Base-by-base conservation (phyloP, 1,284 basidiomycete genomes). In the Apiotrichum montevideense region DNA sequence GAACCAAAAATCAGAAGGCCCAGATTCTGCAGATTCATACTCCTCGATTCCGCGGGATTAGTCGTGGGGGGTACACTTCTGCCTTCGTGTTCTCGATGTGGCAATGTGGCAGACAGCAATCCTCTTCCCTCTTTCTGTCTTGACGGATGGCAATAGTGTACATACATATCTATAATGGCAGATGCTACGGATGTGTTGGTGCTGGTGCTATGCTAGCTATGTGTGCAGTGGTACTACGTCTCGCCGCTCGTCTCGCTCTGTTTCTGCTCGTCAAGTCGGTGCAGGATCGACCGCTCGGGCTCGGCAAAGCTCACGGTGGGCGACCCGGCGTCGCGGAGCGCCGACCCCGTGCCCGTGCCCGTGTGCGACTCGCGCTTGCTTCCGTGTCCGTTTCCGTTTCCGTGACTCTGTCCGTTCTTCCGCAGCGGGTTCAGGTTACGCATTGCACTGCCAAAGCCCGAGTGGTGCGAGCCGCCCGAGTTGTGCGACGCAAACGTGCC, bases 401-500 rank as follows among this genome's bases (percentile, higher is more conserved):
- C 10, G 41, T 10, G 41, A 14, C 41, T 8, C 10, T 42, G n/a
- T 14, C 41, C 10, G 11, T 42, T 42, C 10, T 11, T 9, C 9
- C 8, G 11, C 14, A 8, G 41, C n/a, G 41, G 10, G 11, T 11
- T n/a, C 6, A 55, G 15, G 35, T 41, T 15, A 29, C 47, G 46
- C 33, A 55, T 9, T 2, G 46, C 46, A 14, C 35, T 46, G 6
- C 43, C 55, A 32, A 47, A 11, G 8, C 46, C 52, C 13, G 46
- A 46, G 33, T 34, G 29, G 10, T 47, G 42, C 14, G 32, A 35
- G 29, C n/a, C 4, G 44, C 29, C 41, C 29, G 57, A 58, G 11
- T 37, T 35, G 45, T 32, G 57, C 1, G 63, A 65, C 6, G 65
- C 62, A 43, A 69, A 64, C 2, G 66, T 64, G 6, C 70, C 70